A percentile compares a stretch with the other conserved stretches of the same genome.
phyloP scores from a whole-genome alignment of 2,329 filamentous ascomycete species.

The Colletotrichum chlorophyti region DNA sequence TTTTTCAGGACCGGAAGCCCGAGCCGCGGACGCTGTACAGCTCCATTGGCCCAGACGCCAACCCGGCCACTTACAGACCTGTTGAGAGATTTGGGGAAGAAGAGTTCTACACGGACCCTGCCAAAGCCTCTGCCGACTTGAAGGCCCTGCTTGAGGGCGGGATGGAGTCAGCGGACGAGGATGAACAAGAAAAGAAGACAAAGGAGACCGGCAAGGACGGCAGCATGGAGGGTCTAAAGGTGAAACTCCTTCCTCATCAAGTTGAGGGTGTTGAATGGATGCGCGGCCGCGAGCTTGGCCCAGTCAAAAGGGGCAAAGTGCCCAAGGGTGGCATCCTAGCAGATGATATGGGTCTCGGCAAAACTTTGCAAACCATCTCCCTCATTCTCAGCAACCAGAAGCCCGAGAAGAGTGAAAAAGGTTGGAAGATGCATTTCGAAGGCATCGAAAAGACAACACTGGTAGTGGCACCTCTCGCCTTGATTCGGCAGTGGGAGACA shows the following conservation, averaged over 20 bases:
- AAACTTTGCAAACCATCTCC: constrained; percentile 93
- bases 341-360: constrained; percentile 96
- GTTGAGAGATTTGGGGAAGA: constrained; percentile 44
- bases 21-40: constrained; percentile 56
- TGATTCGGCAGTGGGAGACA: constrained; percentile 97
- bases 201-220: constrained; percentile 51
- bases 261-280: constrained; percentile 96
- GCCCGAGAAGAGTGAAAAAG: constrained; percentile 63
- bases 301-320: constrained; percentile 79
- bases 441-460: constrained; percentile 80
- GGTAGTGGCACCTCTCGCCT: constrained; percentile 88
- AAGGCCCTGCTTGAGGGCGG: constrained; percentile 84
- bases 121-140: constrained; percentile 76
- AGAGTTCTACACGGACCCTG: constrained; percentile 71
- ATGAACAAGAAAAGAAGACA: constrained; percentile 42
- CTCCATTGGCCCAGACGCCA: constrained; percentile 42
- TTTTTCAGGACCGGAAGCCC: constrained; percentile 54
- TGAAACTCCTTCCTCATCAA: constrained; percentile 91
- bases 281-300: constrained; percentile 87
- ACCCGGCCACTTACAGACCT: constrained; percentile 41
- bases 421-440: constrained; percentile 73
- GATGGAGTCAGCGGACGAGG: constrained; percentile 76
- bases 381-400: constrained; percentile 85
- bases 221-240: constrained; percentile 77
- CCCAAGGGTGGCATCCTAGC: constrained; percentile 95